phyloP scores from a whole-genome alignment of 331 rosid genomes.

The Spiraea crenata region DNA sequence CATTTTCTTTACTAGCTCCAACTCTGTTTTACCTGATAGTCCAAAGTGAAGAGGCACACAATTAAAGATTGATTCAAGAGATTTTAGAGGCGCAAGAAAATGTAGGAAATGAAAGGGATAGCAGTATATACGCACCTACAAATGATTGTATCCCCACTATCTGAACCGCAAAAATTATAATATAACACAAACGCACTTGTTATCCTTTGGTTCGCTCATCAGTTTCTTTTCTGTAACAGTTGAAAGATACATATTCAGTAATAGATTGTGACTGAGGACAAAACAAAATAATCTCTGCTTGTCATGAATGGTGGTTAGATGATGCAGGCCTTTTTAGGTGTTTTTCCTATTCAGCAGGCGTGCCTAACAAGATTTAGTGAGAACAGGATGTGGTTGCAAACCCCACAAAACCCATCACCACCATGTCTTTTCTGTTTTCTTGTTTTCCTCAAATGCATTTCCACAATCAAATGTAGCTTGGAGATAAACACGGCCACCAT shows the following conservation, averaged over 20 bases:
- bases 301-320: conserved; percentile 8
- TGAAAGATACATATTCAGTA: conserved; percentile 10
- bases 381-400: not conserved
- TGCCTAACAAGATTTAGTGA: not conserved
- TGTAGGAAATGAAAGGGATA: conserved; percentile 21
- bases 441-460: not conserved
- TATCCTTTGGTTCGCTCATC: conserved; percentile 38
- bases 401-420: not conserved
- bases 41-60: conserved; percentile 19
- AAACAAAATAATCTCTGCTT: conserved; percentile 1
- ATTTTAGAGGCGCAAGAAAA: conserved; percentile 13
- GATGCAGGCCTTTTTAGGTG: not conserved
- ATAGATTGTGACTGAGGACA: conserved; percentile 17
- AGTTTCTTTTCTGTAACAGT: conserved; percentile 70
- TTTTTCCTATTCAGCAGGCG: not conserved
- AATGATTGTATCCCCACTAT: conserved; percentile 40
- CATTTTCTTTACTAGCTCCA: conserved; percentile 32
- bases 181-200: conserved; percentile 75
- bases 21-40: conserved; percentile 32
- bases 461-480: not conserved
- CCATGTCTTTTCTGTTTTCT: conserved; percentile 8
- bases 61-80: conserved; percentile 11
- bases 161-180: conserved; percentile 49
- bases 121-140: conserved; percentile 36
- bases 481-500: not conserved